Evolutionary conservation across 306 rosid species (phyloP), one percentile per base, ranked within the genome.

Genomic region (Prosopis cineraria): DNA sequence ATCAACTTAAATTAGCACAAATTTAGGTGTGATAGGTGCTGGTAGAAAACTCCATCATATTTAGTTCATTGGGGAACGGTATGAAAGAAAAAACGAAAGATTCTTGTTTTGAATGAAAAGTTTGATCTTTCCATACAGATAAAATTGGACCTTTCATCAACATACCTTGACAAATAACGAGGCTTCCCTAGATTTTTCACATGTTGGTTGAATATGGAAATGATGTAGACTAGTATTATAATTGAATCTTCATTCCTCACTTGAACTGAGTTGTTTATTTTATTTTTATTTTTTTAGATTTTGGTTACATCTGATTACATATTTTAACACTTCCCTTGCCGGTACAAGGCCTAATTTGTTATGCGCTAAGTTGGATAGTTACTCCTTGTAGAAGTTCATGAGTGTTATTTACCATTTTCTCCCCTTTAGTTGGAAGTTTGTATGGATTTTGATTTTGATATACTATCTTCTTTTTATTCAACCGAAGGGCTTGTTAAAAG

Each of bases 1-100:
- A 3, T 39, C 78, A 41, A 33, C 74, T 73, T 52, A 33, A 29
- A 73, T 79, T 79, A n/a, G 34, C n/a, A 29, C 6, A 37, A 65
- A 72, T 11, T 7, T 40, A 16, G 34, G 64, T 27, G 36, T 8
- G 7, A 25, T 27, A 24, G 10, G 31, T 31, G 63, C 17, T 24
- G 30, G 16, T 10, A 11, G 63, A 7, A 33, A 55, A 55, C 16
- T 24, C 16, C 31, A 24, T 55, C 63, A 25, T 27, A 13, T 56
- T 7, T 24, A 24, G 30, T 10, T 33, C 17, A 25, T 56, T 56
- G 63, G 63, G 33, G 11, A 56, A 56, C 11, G 63, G 63, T 25
- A 19, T 1, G 16, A 50, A 27, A 14, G 16, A 24, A 20, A 7
- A 52, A 10, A 10, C n/a, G 16, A 24, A 24, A 55, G 16, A 7